phyloP scores from a whole-genome alignment of 108 stramenopile species.

The Ochromonas danica region DNA sequence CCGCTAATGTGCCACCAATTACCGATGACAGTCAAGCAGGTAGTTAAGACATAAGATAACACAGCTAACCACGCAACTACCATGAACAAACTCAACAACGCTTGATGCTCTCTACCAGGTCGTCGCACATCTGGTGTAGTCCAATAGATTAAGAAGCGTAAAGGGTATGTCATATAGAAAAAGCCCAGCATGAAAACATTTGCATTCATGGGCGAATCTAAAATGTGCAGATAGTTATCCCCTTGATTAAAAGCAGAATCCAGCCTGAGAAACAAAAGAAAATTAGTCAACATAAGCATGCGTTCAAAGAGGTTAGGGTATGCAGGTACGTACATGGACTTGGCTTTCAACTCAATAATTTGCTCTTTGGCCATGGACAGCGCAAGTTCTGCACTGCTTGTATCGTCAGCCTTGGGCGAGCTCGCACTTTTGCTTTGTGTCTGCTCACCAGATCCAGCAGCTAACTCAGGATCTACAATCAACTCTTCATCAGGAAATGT shows the following conservation, averaged over 20 bases:
- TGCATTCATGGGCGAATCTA: not conserved
- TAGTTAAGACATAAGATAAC: not conserved
- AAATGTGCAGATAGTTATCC: not conserved
- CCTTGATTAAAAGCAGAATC: not conserved
- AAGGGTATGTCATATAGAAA: not conserved
- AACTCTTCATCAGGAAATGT: too few species aligned
- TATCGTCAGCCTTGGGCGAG: too few species aligned
- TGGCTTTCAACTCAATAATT: not conserved
- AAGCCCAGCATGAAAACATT: not conserved
- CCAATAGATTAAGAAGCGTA: not conserved
- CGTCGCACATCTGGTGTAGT: not conserved
- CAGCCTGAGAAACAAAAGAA: not conserved
- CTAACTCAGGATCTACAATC: too few species aligned
- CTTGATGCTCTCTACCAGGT: not conserved
- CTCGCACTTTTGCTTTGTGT: too few species aligned
- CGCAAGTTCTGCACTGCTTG: too few species aligned
- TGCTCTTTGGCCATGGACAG: too few species aligned
- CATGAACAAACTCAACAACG: not conserved
- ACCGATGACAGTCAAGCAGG: not conserved
- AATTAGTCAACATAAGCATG: too few species aligned
- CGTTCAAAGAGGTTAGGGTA: too few species aligned
- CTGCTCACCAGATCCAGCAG: too few species aligned
- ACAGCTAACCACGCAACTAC: not conserved
- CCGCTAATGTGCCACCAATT: not conserved
- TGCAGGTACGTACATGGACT: not conserved